These are phyloP conservation scores for Cystofilobasidium bisporidii DNA, from an alignment of 768 basidiomycete genomes.

Conservation along the genomic window DNA sequence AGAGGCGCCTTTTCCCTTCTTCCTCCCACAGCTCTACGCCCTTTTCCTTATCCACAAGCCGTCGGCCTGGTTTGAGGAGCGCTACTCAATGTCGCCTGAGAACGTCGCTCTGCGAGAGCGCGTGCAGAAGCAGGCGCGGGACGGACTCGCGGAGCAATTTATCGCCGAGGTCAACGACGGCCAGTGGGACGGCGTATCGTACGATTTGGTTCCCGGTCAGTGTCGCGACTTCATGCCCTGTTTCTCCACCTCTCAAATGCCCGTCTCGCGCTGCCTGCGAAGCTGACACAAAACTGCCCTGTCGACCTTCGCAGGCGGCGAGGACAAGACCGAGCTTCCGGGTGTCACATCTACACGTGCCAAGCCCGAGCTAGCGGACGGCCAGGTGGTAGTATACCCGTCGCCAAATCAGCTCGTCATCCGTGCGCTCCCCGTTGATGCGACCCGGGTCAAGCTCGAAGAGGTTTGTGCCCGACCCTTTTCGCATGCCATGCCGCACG, in stretches of 20 bases:
- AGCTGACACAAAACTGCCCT: no score
- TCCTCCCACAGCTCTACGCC: slow-evolving; percentile 64
- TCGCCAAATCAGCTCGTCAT: slow-evolving; percentile 63
- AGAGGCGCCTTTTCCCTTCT: no score
- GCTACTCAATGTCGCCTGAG: slow-evolving; percentile 73
- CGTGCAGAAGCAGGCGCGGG: slow-evolving; percentile 77
- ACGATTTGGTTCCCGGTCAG: slow-evolving; percentile 29
- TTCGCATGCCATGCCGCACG: neutral
- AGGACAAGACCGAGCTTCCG: neutral
- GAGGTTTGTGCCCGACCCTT: slow-evolving; percentile 58
- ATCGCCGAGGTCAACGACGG: slow-evolving; percentile 71
- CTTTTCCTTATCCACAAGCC: slow-evolving; percentile 92
- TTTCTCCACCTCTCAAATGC: no score
- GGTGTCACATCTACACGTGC: no score
- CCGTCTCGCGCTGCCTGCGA: no score
- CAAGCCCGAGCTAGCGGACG: neutral
- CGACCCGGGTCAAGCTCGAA: slow-evolving; percentile 78
- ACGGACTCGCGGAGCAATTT: slow-evolving; percentile 60
- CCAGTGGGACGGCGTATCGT: slow-evolving; percentile 54
- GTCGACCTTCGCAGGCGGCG: neutral
- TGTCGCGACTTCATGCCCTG: neutral
- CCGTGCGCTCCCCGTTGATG: slow-evolving; percentile 86
- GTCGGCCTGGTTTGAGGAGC: slow-evolving; percentile 95
- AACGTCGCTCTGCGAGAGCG: slow-evolving; percentile 61
- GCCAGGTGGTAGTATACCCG: slow-evolving; percentile 30